These are phyloP conservation scores for Diaporthe vexans DNA, from an alignment of 2,329 filamentous ascomycete genomes.

Conservation along the genomic window DNA sequence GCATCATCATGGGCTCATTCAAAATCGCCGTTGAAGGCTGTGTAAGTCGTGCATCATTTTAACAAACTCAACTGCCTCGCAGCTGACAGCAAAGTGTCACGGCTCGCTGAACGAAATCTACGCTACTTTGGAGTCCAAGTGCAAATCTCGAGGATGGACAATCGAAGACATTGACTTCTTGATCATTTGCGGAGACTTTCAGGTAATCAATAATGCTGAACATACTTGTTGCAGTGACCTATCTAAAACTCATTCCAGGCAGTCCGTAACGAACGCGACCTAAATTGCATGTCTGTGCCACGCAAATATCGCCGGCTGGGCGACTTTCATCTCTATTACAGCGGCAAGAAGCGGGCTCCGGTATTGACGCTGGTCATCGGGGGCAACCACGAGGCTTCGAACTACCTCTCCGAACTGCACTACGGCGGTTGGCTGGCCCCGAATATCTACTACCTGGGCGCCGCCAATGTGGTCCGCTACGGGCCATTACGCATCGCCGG, in stretches of 20 bases:
- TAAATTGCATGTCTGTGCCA: constrained; percentile 23
- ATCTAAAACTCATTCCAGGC: neutral
- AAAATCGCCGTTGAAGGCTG: constrained; percentile 17
- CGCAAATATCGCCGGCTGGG: constrained; percentile 16
- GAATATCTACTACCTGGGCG: constrained; percentile 12
- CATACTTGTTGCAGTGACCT: neutral
- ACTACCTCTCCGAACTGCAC: constrained; percentile 14
- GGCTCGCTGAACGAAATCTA: constrained; percentile 15
- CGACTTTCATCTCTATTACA: constrained; percentile 23
- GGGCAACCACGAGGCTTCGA: constrained; percentile 18
- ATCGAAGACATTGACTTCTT: constrained; percentile 10
- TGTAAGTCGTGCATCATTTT: constrained; percentile 3
- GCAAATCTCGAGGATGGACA: constrained; percentile 15
- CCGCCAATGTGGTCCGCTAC: constrained; percentile 10
- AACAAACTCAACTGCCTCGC: neutral
- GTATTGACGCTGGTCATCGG: constrained; percentile 19
- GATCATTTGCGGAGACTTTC: constrained; percentile 16
- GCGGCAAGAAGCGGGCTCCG: constrained; percentile 12
- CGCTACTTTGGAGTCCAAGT: constrained; percentile 9
- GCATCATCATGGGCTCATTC: neutral
- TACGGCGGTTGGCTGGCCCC: constrained; percentile 23
- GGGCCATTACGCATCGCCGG: constrained; percentile 18
- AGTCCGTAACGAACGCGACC: constrained; percentile 15
- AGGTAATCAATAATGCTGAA: constrained; percentile 1
- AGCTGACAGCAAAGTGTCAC: constrained; percentile 26